Base-by-base conservation (phyloP, 140 eudicot genomes). In the Bidens hawaiensis region DNA sequence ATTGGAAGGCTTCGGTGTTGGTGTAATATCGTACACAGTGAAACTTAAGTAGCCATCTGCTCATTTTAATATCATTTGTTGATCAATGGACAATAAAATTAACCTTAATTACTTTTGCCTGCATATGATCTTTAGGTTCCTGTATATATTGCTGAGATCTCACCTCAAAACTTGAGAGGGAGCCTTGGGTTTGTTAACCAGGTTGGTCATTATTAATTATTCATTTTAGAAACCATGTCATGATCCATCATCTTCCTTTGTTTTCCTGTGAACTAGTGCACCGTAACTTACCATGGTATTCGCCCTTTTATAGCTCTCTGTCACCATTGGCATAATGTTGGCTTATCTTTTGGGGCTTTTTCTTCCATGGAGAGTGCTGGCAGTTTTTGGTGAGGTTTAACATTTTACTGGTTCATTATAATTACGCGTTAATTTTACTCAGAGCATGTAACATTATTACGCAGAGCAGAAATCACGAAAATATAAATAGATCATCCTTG, bases 1-100 rank as follows among this genome's bases (percentile, higher is more conserved):
- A 77, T 17, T 88, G 79, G 85, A 65, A 69, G 96, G 96, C 23
- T 88, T 88, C 72, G 96, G 96, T 5, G 96, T 88, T 26, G 96
- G 96, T 74, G 82, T 88, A 52, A 88, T 88, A 61, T 88, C 96
- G 28, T 88, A 88, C 78, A 77, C 90, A 80, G 96, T 88, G 74
- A 76, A 22, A 64, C 25, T 62, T 31, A 5, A n/a, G n/a, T n/a
- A n/a, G 11, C 22, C 24, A 0, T 43, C 48, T 42, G 45, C 19
- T 58, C 52, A 3, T 41, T 43, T 67, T 31, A 5, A 38, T 13
- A 13, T 34, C 51, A 14, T 10, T 3, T 48, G 11, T 51, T 36
- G 14, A 36, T 38, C 45, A 38, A 38, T 38, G 45, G 13, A 38
- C 14, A 38, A 38, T 38, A 38, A 38, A 38, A 38, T 2, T 38